A percentile compares a stretch with the other conserved stretches of the same genome.
Conservation (phyloP, 2,329 filamentous ascomycete species). For the Hymenoscyphus repandus region DNA sequence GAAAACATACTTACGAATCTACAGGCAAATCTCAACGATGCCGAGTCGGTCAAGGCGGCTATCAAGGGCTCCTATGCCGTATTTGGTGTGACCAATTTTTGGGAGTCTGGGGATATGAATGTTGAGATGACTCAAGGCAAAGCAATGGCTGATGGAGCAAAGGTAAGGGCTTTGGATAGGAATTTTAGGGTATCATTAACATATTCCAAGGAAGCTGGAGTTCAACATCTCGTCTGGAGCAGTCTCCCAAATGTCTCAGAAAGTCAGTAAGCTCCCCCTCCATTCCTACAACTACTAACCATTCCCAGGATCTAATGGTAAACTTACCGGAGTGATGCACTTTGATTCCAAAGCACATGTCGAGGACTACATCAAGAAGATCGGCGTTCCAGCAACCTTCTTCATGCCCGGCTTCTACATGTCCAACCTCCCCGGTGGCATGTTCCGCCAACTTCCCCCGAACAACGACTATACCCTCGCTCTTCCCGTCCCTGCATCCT, state of each 20-base stretch:
- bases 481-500: slow-evolving; percentile 26
- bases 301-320: slow-evolving; percentile 35
- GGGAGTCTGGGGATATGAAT: slow-evolving; percentile 35
- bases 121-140: slow-evolving; percentile 42
- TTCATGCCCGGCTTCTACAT: slow-evolving; percentile 47
- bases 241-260: slow-evolving; percentile 38
- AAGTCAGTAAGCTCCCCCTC: slow-evolving; percentile 27
- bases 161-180: slow-evolving; percentile 27
- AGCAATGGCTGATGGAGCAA: slow-evolving; percentile 41
- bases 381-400: slow-evolving; percentile 43
- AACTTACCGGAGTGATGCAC: slow-evolving; percentile 36
- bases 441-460: slow-evolving; percentile 23
- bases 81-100: slow-evolving; percentile 30
- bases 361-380: slow-evolving; percentile 33
- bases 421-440: slow-evolving; percentile 38
- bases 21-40: slow-evolving; percentile 39
- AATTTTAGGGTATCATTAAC: not conserved
- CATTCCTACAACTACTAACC: not conserved
- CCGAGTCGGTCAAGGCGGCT: slow-evolving; percentile 32
- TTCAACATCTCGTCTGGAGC: slow-evolving; percentile 43
- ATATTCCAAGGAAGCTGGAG: slow-evolving; percentile 33
- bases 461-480: slow-evolving; percentile 29
- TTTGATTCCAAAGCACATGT: slow-evolving; percentile 35
- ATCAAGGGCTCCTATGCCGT: slow-evolving; percentile 30
- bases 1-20: not conserved